Percentiles rank a stretch among this genome's conserved stretches.
Evolutionary conservation across 228 moss, liverwort and hornwort species (phyloP).

Genomic region (Sphagnum magellanicum): DNA sequence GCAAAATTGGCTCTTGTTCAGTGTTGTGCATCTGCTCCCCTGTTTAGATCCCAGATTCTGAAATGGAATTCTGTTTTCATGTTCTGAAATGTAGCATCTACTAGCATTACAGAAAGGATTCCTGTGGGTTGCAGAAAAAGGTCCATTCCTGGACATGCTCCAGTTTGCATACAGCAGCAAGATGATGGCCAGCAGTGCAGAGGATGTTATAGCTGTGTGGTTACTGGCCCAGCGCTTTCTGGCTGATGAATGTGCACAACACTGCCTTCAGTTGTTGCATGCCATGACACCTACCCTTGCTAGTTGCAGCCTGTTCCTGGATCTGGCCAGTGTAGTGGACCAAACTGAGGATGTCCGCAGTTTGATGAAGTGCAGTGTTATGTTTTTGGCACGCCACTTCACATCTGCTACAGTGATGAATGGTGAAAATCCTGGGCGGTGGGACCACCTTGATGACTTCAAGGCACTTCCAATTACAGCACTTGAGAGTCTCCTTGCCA

Average conservation of each 20-base stretch:
- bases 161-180: slow-evolving; percentile 8
- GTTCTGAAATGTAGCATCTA: no score
- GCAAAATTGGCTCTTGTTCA: no score
- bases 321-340: slow-evolving; percentile 10
- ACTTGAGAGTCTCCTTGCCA: slow-evolving; percentile 8
- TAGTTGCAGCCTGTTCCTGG: slow-evolving; percentile 4
- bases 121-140: neutral
- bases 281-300: slow-evolving; percentile 3
- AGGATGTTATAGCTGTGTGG: slow-evolving; percentile 6
- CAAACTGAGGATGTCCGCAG: slow-evolving; percentile 1
- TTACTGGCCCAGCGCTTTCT: slow-evolving; percentile 10
- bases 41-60: no score
- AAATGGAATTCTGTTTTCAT: no score
- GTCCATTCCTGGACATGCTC: slow-evolving; percentile 6
- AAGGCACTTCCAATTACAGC: slow-evolving; percentile 3
- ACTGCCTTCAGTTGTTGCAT: slow-evolving; percentile 1
- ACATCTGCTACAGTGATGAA: slow-evolving; percentile 7
- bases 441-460: slow-evolving; percentile 11
- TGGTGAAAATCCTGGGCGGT: slow-evolving; percentile 14
- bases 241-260: slow-evolving; percentile 1
- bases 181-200: slow-evolving; percentile 3
- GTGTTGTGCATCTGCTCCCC: no score
- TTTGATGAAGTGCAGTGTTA: slow-evolving; percentile 2
- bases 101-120: no score
- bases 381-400: slow-evolving; percentile 10